phyloP scores from a whole-genome alignment of 116 monocot species.

The Posidonia oceanica region DNA sequence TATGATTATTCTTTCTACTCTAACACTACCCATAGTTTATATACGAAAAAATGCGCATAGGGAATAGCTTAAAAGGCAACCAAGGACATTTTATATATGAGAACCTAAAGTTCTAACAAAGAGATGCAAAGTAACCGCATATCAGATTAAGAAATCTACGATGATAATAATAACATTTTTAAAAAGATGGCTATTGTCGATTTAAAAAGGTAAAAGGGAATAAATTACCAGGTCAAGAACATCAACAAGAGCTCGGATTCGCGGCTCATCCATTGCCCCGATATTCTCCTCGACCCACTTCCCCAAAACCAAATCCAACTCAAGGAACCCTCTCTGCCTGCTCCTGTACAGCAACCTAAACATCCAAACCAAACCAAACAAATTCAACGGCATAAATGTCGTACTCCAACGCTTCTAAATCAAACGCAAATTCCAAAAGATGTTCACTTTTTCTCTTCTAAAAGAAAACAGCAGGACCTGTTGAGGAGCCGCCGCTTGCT shows the following conservation, averaged over 20 bases:
- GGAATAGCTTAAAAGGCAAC: no score
- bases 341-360: constrained; percentile 73
- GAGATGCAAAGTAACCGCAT: no score
- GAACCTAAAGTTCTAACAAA: no score
- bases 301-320: constrained; percentile 81
- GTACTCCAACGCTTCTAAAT: not conserved
- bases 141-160: no score
- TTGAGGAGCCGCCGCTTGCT: constrained; percentile 59
- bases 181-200: no score
- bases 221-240: constrained; percentile 78
- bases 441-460: not conserved
- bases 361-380: constrained; percentile 3
- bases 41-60: no score
- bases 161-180: no score
- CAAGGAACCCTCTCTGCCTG: constrained; percentile 87
- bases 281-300: constrained; percentile 92
- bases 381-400: no score
- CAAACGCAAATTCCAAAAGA: not conserved
- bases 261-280: constrained; percentile 54
- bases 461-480: constrained; percentile 24
- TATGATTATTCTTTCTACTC: no score
- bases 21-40: no score
- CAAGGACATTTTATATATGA: no score
- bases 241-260: constrained; percentile 64
- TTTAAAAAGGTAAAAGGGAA: not conserved